These are phyloP conservation scores for Scheffersomyces amazonensis DNA, from an alignment of 805 yeast species.

Conservation along the genomic window DNA sequence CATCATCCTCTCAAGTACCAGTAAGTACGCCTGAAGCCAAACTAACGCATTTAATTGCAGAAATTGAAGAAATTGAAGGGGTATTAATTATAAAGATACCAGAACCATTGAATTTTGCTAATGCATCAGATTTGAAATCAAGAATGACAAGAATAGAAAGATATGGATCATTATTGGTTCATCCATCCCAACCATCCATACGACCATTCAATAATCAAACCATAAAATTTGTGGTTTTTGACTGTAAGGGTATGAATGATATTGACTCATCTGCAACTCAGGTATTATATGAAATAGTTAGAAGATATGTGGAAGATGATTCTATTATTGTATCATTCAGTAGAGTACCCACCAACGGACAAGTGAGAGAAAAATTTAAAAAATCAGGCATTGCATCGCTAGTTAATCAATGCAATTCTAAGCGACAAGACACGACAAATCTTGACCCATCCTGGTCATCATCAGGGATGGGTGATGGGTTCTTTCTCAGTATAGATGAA, in stretches of 20 bases:
- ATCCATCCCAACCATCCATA: slow-evolving; percentile 68
- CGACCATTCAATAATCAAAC: slow-evolving; percentile 30
- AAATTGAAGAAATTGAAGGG: slow-evolving; percentile 55
- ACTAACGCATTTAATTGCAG: slow-evolving; percentile 19
- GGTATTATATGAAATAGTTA: slow-evolving; percentile 59
- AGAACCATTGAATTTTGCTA: slow-evolving; percentile 86
- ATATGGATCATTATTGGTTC: slow-evolving; percentile 71
- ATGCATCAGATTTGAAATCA: slow-evolving; percentile 70
- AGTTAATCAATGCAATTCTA: slow-evolving; percentile 14
- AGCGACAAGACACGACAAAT: background rate
- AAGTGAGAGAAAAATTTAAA: slow-evolving; percentile 48
- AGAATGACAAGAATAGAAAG: slow-evolving; percentile 68
- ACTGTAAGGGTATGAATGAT: slow-evolving; percentile 76
- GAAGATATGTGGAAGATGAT: slow-evolving; percentile 47
- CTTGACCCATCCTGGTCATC: slow-evolving; percentile 1
- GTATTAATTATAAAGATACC: slow-evolving; percentile 79
- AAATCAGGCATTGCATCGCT: slow-evolving; percentile 51
- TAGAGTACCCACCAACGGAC: slow-evolving; percentile 49
- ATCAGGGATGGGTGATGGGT: slow-evolving; percentile 20
- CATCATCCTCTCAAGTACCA: background rate
- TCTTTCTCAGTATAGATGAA: slow-evolving; percentile 52
- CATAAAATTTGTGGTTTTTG: slow-evolving; percentile 64
- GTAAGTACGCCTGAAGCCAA: slow-evolving; percentile 6
- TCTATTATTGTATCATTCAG: slow-evolving; percentile 58
- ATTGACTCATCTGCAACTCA: slow-evolving; percentile 82